These are phyloP conservation scores for Tylopilus plumbeoviolaceoides DNA, from an alignment of 768 basidiomycete species.

Conservation along the genomic window DNA sequence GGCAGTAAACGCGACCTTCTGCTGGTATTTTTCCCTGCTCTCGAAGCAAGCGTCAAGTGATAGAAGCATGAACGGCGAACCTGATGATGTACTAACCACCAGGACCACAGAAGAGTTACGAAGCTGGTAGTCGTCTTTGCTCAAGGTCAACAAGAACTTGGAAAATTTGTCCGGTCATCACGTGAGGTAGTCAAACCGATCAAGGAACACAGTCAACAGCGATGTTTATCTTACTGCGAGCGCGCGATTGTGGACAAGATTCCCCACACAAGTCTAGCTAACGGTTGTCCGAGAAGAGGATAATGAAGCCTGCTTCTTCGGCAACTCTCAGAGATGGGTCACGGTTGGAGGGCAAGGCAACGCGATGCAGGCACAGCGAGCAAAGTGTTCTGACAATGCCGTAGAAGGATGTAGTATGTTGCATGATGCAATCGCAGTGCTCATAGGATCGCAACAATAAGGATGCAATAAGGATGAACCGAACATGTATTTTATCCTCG, in stretches of 20 bases:
- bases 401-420: not conserved
- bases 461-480: not conserved
- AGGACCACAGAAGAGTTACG: not conserved
- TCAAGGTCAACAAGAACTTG: not conserved
- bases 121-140: not conserved
- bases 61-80: not conserved
- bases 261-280: not conserved
- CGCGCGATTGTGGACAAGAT: not conserved
- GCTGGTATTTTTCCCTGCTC: not conserved
- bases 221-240: not conserved
- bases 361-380: not conserved
- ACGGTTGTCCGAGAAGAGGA: too few relatives aligned
- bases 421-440: not conserved
- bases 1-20: not conserved
- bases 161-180: not conserved
- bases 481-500: constrained; percentile 12
- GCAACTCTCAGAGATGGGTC: too few relatives aligned
- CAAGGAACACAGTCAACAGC: too few relatives aligned
- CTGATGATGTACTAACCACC: constrained; percentile 2
- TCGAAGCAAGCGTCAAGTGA: not conserved
- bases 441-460: not conserved
- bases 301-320: too few relatives aligned
- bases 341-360: not conserved
- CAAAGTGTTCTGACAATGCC: not conserved
- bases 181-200: too few relatives aligned